Base-by-base conservation (phyloP, 140 eudicot species). In the Ambrosia hybrid region DNA sequence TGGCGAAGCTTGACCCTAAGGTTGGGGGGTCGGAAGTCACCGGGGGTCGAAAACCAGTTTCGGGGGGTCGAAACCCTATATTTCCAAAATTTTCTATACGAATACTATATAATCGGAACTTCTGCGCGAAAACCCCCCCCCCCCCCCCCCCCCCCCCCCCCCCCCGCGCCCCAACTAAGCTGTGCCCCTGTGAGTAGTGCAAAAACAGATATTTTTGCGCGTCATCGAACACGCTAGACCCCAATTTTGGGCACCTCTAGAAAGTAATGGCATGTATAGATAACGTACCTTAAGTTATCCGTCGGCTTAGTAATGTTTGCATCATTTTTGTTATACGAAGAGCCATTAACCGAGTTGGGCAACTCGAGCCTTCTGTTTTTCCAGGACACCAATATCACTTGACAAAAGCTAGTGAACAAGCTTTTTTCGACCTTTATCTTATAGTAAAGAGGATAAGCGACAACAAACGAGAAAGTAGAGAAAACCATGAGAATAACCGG, bases 401-500 rank as follows among this genome's bases (percentile, higher is more conserved):
- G 74, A n/a, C 78, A 60, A 33, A 81, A 76, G 68, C 85, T 81
- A 39, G 85, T 81, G 45, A 81, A 81, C 71, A 81, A 17, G 76
- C 86, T 85, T 57, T 58, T 85, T 49, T 75, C 71, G n/a, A 76
- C 85, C 70, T 85, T 81, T 6, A 69, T 36, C 14, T 60, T 78
- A 16, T 78, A 58, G 57, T 85, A 85, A 9, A 81, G 57, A 52
- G 84, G 86, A 64, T 81, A 78, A 9, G 89, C 89, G 5, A 81
- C 52, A 48, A 81, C 77, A 61, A 85, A 85, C 5, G 21, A 57
- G 21, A 85, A 5, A 4, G 86, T 76, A 3, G 89, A 81, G 6
- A 78, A 3, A 46, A 85, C 58, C 89, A 85, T 85, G 49, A 85
- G 83, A 51, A 81, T 48, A 6, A 72, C 89, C 30, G 89, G 89